These are phyloP conservation scores for Ophiocordyceps camponoti-saundersi DNA, from an alignment of 2,329 filamentous ascomycete species.

Conservation along the genomic window DNA sequence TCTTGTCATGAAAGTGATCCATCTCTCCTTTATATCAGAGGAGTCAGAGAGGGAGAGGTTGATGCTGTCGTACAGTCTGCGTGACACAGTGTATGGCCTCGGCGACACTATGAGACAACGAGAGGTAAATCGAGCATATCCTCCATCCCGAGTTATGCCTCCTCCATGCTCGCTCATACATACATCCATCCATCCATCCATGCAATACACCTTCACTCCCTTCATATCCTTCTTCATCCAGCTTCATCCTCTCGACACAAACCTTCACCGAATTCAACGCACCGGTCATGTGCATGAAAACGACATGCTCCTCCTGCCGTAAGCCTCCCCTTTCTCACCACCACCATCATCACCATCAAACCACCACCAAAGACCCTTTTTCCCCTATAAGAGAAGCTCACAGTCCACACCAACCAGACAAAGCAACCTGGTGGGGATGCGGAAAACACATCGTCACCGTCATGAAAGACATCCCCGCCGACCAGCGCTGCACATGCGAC, in stretches of 20 bases:
- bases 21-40: no score
- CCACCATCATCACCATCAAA: neutral
- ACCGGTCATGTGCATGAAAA: conserved; percentile 46
- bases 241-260: neutral
- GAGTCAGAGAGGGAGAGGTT: neutral
- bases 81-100: neutral
- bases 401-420: conserved; percentile 25
- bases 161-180: neutral
- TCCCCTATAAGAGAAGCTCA: no score
- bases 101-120: neutral
- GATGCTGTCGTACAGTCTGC: neutral
- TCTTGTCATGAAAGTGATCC: no score
- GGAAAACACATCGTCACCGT: conserved; percentile 43
- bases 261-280: neutral
- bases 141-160: no score
- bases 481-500: conserved; percentile 47
- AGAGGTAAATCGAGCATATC: no score
- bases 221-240: neutral
- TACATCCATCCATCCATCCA: no score
- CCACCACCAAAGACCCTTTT: neutral
- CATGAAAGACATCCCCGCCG: conserved; percentile 39
- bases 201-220: no score
- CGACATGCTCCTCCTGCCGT: conserved; percentile 46
- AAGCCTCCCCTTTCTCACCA: conserved; percentile 11
- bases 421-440: conserved; percentile 49